Evolutionary conservation across 169 alveolate species (phyloP).

Genomic region (Ophryocystis elektroscirrha): DNA sequence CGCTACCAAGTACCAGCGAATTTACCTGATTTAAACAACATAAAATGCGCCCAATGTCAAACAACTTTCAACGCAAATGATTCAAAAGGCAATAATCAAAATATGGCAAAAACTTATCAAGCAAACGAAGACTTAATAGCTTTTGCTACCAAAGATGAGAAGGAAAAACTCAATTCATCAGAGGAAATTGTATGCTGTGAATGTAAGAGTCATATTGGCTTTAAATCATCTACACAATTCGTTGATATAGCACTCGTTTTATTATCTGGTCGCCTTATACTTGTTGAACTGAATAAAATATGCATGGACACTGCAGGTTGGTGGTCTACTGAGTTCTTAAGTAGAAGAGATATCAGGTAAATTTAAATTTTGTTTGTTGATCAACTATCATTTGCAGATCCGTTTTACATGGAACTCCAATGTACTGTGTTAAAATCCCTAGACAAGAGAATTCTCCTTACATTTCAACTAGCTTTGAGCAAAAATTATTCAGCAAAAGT

Average conservation of each 20-base stretch:
- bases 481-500: no score
- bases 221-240: background rate
- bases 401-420: no score
- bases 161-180: constrained; percentile 1
- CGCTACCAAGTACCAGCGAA: background rate
- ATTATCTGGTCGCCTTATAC: constrained; percentile 39
- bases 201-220: background rate
- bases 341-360: constrained; percentile 52
- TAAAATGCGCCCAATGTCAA: constrained; percentile 28
- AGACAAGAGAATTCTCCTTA: no score
- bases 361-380: no score
- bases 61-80: no score
- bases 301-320: constrained; percentile 55
- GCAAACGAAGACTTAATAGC: background rate
- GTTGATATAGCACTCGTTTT: constrained; percentile 20
- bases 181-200: constrained; percentile 3
- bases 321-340: constrained; percentile 55
- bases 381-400: no score
- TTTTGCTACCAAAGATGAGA: background rate
- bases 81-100: no score
- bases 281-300: constrained; percentile 40
- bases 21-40: background rate
- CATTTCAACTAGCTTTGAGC: no score
- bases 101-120: background rate
- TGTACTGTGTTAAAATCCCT: no score